phyloP scores from a whole-genome alignment of 139 green algal genomes.

The Chlamydomonas sp. region DNA sequence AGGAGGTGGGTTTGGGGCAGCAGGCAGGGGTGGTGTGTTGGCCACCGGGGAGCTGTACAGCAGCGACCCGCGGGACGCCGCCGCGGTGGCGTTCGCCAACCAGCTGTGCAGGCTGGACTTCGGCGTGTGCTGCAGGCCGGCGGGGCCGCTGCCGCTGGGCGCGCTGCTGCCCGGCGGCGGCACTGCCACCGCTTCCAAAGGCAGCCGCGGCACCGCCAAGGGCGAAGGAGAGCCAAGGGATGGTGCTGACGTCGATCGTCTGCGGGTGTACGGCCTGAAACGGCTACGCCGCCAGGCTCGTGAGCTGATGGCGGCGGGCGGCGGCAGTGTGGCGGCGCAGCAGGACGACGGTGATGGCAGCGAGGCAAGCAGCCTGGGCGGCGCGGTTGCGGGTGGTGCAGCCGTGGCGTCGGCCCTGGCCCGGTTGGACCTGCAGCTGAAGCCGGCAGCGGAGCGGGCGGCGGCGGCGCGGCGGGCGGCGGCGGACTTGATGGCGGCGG shows the following conservation, averaged over 20 bases:
- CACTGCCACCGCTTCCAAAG: background rate
- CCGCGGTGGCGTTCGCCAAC: background rate
- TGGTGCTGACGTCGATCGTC: no score
- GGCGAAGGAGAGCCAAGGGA: no score
- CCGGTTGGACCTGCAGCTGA: slow-evolving; percentile 17
- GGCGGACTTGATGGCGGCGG: slow-evolving; percentile 29
- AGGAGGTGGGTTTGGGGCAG: no score
- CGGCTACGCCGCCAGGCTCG: slow-evolving; percentile 22
- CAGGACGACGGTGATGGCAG: background rate
- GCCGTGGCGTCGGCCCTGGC: slow-evolving; percentile 8
- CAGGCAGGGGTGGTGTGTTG: no score
- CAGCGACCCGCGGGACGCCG: background rate
- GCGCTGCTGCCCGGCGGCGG: background rate
- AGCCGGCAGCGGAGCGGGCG: slow-evolving; percentile 11
- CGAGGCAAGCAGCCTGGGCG: background rate
- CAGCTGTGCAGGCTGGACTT: slow-evolving; percentile 34
- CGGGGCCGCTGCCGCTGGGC: background rate
- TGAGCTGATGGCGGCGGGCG: background rate
- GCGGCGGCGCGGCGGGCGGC: background rate
- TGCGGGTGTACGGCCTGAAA: background rate
- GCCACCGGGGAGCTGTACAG: background rate
- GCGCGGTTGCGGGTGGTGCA: background rate
- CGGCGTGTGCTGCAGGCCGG: slow-evolving; percentile 1
- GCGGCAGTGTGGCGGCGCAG: background rate
- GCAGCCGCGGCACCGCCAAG: background rate